Percentiles rank a stretch among this genome's conserved stretches.
These are phyloP conservation scores for Nicotiana attenuata DNA, from an alignment of 257 asterid species.

Conservation along the genomic window DNA sequence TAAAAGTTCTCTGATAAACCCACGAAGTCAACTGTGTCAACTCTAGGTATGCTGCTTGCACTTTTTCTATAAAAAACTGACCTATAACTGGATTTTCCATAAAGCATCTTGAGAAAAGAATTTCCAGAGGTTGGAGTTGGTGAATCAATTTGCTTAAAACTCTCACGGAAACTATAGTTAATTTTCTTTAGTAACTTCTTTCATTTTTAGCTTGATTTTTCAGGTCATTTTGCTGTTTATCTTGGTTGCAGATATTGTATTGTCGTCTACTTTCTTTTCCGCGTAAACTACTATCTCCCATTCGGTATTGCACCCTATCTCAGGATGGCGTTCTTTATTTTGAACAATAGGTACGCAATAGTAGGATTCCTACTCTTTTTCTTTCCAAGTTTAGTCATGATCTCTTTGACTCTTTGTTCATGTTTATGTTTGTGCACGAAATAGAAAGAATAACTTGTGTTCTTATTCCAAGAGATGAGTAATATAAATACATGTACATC, in stretches of 20 bases:
- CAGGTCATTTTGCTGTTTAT: constrained; percentile 65
- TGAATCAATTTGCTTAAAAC: neutral
- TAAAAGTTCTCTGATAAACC: too few relatives aligned
- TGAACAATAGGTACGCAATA: constrained; percentile 57
- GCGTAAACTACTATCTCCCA: constrained; percentile 60
- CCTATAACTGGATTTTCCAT: too few relatives aligned
- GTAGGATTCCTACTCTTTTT: neutral
- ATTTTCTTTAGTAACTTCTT: neutral
- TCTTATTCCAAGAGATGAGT: too few relatives aligned
- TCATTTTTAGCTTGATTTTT: constrained; percentile 14
- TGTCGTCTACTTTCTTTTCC: constrained; percentile 48
- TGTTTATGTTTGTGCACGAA: neutral
- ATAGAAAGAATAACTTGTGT: too few relatives aligned
- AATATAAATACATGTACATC: too few relatives aligned
- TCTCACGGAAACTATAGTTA: neutral
- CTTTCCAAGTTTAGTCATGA: neutral
- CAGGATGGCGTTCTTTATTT: constrained; percentile 61
- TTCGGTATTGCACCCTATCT: constrained; percentile 80
- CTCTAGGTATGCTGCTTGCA: too few relatives aligned
- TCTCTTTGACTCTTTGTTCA: too few relatives aligned
- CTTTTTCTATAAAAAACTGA: too few relatives aligned
- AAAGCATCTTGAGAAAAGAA: too few relatives aligned
- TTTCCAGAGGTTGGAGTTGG: too few relatives aligned
- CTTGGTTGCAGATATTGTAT: constrained; percentile 61
- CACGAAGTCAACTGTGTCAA: too few relatives aligned